Percentiles rank a stretch among this genome's conserved stretches.
Conservation (phyloP, 208 protist genomes). For the Angomonas ambiguus region DNA sequence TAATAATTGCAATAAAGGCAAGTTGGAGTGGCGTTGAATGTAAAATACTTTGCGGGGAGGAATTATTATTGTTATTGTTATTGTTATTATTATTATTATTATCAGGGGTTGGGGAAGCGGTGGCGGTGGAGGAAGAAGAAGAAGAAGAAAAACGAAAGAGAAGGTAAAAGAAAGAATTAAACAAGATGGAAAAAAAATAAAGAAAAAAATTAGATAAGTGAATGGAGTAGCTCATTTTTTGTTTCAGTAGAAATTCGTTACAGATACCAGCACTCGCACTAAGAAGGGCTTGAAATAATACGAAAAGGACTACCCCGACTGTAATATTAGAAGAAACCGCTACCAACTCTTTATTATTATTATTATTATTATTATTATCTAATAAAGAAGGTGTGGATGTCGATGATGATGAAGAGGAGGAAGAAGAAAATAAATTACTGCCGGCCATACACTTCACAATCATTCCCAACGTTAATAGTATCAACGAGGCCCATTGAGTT, state of each 20-base stretch:
- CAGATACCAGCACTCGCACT: conserved; percentile 61
- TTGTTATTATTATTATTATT: conserved; percentile 13
- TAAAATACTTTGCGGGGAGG: background rate
- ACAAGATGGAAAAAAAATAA: conserved; percentile 66
- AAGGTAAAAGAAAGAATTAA: conserved; percentile 57
- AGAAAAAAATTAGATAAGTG: conserved; percentile 82
- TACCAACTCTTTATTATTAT: conserved; percentile 16
- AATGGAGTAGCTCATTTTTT: conserved; percentile 45
- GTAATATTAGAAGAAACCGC: no score
- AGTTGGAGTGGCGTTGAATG: background rate
- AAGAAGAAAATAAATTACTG: no score
- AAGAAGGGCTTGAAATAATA: conserved; percentile 49
- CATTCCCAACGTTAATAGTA: conserved; percentile 44
- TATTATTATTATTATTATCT: background rate
- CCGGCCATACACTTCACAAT: conserved; percentile 51
- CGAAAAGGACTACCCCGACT: conserved; percentile 24
- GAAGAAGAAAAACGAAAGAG: conserved; percentile 22
- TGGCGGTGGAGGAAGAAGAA: no score
- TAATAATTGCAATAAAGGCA: conserved; percentile 21
- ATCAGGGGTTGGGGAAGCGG: no score
- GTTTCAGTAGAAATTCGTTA: conserved; percentile 76
- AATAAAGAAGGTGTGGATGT: no score
- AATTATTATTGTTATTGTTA: conserved; percentile 1
- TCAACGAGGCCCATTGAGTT: conserved; percentile 47
- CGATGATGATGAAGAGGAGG: no score